Base-by-base conservation (phyloP, 2,329 filamentous ascomycete species). In the Penicillium sp. region DNA sequence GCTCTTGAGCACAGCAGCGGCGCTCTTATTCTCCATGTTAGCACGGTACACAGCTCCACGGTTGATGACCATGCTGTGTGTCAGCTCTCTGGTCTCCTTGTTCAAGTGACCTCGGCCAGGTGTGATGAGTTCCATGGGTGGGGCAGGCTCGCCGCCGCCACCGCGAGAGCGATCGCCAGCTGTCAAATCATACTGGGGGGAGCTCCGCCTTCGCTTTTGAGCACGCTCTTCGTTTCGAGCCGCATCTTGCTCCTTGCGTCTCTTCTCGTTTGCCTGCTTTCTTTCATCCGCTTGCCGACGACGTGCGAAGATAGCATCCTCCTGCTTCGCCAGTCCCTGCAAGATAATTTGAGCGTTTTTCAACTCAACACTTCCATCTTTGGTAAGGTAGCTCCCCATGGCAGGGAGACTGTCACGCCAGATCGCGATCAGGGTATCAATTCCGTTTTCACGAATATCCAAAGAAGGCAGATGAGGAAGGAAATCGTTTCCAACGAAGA, bases 401-500 rank as follows among this genome's bases (percentile, higher is more conserved):
- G 83, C 74, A 4, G 92, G 89, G 20, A 97, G 80, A 61, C 95
- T 96, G 64, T 97, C 92, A 70, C 90, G 88, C 94, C 95, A 99
- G 54, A 99, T 94, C n/a, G 90, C 88, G 63, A 92, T 96, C 54
- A 99, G 81, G 1, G 92, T 95, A 71, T 99, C 93, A 69, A 99
- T 99, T 47, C 93, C 93, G 71, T 97, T 92, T 70, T 99, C 94
- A 58, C 94, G 86, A 72, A 99, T 97, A 73, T 97, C 94, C 56
- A 99, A 82, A 67, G 93, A 96, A n/a, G 94, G 94, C 56, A 99
- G 80, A 81, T 99, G 94, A 49, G 94, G 94, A 64, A 99, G 78
- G 78, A 99, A 99, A 79, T 99, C 95, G 75, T 99, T 99, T 64
- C 93, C 93, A 55, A 97, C 93, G 72, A 97, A 97, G 78, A 95